Conservation (phyloP, 352 stramenopile genomes). For the Phytopythium mirpurense region DNA sequence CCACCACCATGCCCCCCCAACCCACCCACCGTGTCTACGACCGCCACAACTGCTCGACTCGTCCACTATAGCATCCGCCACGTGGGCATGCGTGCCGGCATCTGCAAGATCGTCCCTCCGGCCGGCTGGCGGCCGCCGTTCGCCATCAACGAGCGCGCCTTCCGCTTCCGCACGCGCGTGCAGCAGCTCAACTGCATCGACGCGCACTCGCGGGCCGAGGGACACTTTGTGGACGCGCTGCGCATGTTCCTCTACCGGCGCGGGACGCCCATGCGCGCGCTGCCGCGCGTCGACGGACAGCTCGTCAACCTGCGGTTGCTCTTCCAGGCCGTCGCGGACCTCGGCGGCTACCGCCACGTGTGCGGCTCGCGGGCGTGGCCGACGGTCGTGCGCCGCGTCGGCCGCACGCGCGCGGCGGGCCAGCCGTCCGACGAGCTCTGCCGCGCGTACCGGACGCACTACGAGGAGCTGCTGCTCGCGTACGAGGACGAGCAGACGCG, state of each 20-base stretch:
- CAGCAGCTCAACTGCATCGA: constrained; percentile 94
- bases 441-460: constrained; percentile 42
- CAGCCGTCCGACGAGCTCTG: constrained; percentile 46
- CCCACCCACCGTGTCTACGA: too few species aligned
- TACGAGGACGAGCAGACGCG: constrained; percentile 59
- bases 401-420: constrained; percentile 41
- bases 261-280: constrained; percentile 71
- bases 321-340: constrained; percentile 53
- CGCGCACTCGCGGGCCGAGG: constrained; percentile 69
- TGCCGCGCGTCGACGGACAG: constrained; percentile 67
- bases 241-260: constrained; percentile 80
- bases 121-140: constrained; percentile 90
- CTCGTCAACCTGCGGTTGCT: constrained; percentile 64
- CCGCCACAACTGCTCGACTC: too few species aligned
- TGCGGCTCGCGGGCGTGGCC: constrained; percentile 31
- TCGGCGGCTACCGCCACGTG: constrained; percentile 49
- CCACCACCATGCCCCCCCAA: too few species aligned
- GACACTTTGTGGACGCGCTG: constrained; percentile 74
- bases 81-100: constrained; percentile 92
- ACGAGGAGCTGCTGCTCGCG: constrained; percentile 40
- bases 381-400: constrained; percentile 58
- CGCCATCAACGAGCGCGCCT: constrained; percentile 80
- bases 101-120: constrained; percentile 98
- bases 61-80: constrained; percentile 85
- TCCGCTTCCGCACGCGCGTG: constrained; percentile 93